phyloP scores from a whole-genome alignment of 441 rosid genomes.

The Bruguiera hainesii region DNA sequence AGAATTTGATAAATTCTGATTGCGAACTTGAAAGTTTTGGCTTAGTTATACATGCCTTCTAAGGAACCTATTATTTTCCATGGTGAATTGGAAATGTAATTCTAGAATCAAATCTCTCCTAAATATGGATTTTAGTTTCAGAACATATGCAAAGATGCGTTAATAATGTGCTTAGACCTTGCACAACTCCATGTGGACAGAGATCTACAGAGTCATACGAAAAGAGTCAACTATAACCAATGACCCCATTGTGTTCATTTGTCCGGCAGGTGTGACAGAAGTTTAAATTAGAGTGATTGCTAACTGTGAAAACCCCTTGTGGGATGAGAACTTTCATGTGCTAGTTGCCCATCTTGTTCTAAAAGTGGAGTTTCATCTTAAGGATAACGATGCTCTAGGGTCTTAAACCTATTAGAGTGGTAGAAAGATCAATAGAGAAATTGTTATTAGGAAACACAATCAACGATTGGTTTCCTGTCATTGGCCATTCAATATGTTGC shows the following conservation, averaged over 20 bases:
- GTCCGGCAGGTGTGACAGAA: conserved; percentile 68
- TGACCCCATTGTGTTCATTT: conserved; percentile 73
- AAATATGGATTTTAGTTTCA: conserved; percentile 64
- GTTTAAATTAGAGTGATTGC: conserved; percentile 68
- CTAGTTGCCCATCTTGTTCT: conserved; percentile 65
- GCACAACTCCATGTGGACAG: conserved; percentile 22
- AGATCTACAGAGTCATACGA: conserved; percentile 24
- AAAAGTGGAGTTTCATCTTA: conserved; percentile 66
- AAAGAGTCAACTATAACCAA: conserved; percentile 52
- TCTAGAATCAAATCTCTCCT: conserved; percentile 54
- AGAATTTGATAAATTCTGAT: too few relatives aligned
- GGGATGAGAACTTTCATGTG: conserved; percentile 68
- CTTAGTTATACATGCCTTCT: background rate
- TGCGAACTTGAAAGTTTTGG: too few relatives aligned
- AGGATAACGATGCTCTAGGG: conserved; percentile 82
- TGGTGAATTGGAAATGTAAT: background rate
- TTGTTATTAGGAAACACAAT: conserved; percentile 30
- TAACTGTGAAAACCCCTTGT: conserved; percentile 65
- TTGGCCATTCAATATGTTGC: conserved; percentile 29
- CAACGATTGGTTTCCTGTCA: conserved; percentile 35
- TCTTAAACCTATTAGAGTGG: conserved; percentile 64
- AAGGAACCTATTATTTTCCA: background rate
- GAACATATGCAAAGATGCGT: conserved; percentile 53
- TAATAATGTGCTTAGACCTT: conserved; percentile 34
- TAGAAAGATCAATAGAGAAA: conserved; percentile 46